A percentile compares a stretch with the other conserved stretches of the same genome.
Conservation (phyloP, 2,329 filamentous ascomycete species). For the Ophiostoma novo-ulmi region DNA sequence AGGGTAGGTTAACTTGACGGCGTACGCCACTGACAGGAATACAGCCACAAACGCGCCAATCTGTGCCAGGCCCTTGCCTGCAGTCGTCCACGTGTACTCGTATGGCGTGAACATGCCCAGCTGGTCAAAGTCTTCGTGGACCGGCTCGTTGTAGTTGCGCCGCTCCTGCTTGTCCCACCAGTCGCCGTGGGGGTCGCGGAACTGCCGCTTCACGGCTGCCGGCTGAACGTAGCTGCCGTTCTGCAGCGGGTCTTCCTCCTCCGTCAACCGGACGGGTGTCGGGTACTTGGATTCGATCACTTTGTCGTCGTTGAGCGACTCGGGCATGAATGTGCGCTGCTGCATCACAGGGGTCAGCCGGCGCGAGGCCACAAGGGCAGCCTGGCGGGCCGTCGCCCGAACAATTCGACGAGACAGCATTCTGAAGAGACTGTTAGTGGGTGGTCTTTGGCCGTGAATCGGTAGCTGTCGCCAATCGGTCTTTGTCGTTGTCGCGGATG, state of each 20-base stretch:
- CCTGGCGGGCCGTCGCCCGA: conserved; percentile 38
- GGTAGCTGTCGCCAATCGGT: background rate
- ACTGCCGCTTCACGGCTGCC: conserved; percentile 74
- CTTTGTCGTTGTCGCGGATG: background rate
- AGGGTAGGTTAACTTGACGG: conserved; percentile 65
- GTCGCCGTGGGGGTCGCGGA: conserved; percentile 84
- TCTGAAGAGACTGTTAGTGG: conserved; percentile 30
- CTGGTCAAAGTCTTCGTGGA: conserved; percentile 94
- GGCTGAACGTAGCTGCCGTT: conserved; percentile 83
- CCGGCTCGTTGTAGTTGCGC: conserved; percentile 91
- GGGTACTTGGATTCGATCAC: conserved; percentile 50
- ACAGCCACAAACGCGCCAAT: conserved; percentile 61
- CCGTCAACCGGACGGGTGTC: conserved; percentile 44
- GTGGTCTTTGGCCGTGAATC: background rate
- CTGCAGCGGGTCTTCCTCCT: conserved; percentile 62
- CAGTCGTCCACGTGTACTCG: conserved; percentile 76
- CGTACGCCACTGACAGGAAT: conserved; percentile 60
- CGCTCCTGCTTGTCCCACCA: conserved; percentile 99
- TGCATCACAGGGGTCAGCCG: conserved; percentile 47
- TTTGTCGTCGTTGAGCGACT: conserved; percentile 43
- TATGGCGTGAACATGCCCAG: conserved; percentile 84
- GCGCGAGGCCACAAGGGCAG: conserved; percentile 44
- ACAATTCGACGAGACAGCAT: conserved; percentile 59
- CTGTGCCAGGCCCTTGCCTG: conserved; percentile 65
- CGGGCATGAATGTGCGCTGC: conserved; percentile 54